A percentile compares a stretch with the other conserved stretches of the same genome.
Evolutionary conservation across 768 basidiomycete species (phyloP).

Genomic region (Boletus sensibilis): DNA sequence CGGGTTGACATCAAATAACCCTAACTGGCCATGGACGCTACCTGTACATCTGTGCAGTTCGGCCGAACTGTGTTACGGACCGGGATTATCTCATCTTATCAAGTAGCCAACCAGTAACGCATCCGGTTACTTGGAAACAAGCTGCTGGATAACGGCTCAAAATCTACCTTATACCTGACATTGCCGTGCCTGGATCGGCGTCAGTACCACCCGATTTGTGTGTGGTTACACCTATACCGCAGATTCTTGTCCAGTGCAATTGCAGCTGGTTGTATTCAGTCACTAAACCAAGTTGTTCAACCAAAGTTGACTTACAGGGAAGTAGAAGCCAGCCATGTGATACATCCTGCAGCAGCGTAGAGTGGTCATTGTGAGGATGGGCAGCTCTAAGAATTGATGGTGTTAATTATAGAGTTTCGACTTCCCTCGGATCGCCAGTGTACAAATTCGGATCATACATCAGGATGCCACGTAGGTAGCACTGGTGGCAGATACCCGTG

Average conservation of each 20-base stretch:
- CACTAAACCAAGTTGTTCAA: too few relatives aligned
- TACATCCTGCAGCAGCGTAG: not conserved
- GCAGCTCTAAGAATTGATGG: not conserved
- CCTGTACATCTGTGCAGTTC: not conserved
- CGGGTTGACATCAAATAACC: too few relatives aligned
- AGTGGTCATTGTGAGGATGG: not conserved
- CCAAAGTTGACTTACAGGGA: not conserved
- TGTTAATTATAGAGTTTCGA: slow-evolving; percentile 1
- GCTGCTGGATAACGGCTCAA: not conserved
- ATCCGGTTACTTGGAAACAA: slow-evolving; percentile 14
- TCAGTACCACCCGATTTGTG: not conserved
- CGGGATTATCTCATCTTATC: slow-evolving; percentile 1
- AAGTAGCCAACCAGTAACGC: not conserved
- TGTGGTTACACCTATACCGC: not conserved
- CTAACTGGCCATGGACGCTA: too few relatives aligned
- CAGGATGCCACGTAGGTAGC: slow-evolving; percentile 1
- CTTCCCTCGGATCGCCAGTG: not conserved
- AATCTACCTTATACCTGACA: too few relatives aligned
- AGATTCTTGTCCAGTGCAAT: too few relatives aligned
- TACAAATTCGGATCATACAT: not conserved
- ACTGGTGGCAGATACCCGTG: not conserved
- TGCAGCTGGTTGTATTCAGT: not conserved
- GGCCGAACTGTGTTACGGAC: slow-evolving; percentile 6
- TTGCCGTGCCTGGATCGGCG: not conserved
- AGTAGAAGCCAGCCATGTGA: not conserved